Percentiles rank a stretch among this genome's conserved stretches.
These are phyloP conservation scores for Thalassiosira hispida DNA, from an alignment of 352 stramenopile species.

Conservation along the genomic window DNA sequence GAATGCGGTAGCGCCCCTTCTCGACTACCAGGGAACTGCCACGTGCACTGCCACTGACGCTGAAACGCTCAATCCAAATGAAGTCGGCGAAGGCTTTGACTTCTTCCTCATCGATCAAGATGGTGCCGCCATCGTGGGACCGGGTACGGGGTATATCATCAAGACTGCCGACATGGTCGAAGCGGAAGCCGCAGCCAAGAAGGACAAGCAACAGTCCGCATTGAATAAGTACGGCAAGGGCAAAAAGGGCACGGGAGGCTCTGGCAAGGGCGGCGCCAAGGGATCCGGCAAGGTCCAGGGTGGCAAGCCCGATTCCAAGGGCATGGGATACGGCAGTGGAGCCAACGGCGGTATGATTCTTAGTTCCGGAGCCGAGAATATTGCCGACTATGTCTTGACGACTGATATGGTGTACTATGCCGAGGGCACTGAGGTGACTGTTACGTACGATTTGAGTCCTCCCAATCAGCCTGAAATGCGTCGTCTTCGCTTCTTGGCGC, in stretches of 20 bases:
- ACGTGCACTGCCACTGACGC: not conserved
- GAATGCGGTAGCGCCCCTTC: not conserved
- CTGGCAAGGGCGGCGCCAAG: not conserved
- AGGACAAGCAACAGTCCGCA: not conserved
- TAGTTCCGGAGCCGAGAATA: not conserved
- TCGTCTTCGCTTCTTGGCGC: no score
- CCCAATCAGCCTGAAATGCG: no score
- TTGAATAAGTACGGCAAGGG: no score
- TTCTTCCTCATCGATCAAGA: not conserved
- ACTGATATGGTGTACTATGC: not conserved
- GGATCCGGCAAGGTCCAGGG: not conserved
- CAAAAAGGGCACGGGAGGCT: no score
- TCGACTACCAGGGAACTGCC: not conserved
- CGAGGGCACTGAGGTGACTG: not conserved
- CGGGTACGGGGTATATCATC: slow-evolving; percentile 1
- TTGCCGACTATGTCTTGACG: slow-evolving; percentile 6
- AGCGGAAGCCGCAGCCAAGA: not conserved
- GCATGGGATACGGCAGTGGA: not conserved
- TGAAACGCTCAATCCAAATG: not conserved
- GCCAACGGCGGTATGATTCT: slow-evolving; percentile 2
- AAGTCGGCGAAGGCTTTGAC: not conserved
- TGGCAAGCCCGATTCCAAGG: no score
- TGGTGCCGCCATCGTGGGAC: not conserved
- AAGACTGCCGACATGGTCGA: not conserved
- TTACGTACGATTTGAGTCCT: slow-evolving; percentile 12